A percentile compares a stretch with the other conserved stretches of the same genome.
phyloP scores from a whole-genome alignment of 2,329 filamentous ascomycete species.

The Colletotrichum falcatum region DNA sequence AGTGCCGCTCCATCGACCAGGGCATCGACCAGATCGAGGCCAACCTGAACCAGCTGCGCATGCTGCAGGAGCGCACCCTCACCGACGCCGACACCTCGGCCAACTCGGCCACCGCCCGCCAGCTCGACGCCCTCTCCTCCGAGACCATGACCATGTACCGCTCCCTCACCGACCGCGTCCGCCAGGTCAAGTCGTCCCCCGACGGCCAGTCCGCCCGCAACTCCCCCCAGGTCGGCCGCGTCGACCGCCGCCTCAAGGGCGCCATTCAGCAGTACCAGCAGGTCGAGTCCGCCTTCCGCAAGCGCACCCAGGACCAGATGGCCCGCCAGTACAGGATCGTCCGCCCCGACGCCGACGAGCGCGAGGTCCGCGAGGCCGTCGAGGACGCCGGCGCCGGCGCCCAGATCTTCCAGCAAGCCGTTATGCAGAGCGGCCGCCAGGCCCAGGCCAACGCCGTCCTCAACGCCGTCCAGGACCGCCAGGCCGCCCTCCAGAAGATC shows the following conservation, averaged over 20 bases:
- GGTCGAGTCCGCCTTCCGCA: slow-evolving; percentile 83
- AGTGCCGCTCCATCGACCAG: slow-evolving; percentile 83
- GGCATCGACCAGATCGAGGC: slow-evolving; percentile 80
- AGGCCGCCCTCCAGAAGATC: slow-evolving; percentile 91
- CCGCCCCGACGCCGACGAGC: slow-evolving; percentile 81
- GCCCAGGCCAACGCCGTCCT: slow-evolving; percentile 85
- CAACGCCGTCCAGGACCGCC: slow-evolving; percentile 83
- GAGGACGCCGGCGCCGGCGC: slow-evolving; percentile 74
- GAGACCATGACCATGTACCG: slow-evolving; percentile 89
- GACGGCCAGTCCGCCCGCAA: slow-evolving; percentile 81
- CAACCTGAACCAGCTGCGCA: slow-evolving; percentile 78
- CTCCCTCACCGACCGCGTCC: slow-evolving; percentile 81
- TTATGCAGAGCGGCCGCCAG: slow-evolving; percentile 83
- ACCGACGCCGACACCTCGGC: slow-evolving; percentile 79
- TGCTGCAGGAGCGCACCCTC: slow-evolving; percentile 77
- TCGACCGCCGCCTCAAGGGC: slow-evolving; percentile 82
- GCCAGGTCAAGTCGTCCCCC: slow-evolving; percentile 83
- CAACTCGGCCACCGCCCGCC: slow-evolving; percentile 72
- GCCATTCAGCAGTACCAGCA: slow-evolving; percentile 87
- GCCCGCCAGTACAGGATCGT: slow-evolving; percentile 92
- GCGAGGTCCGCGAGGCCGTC: slow-evolving; percentile 82
- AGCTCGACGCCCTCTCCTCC: slow-evolving; percentile 79
- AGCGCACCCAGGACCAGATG: slow-evolving; percentile 85
- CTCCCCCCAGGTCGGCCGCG: slow-evolving; percentile 81
- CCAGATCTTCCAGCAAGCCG: slow-evolving; percentile 89